Evolutionary conservation across 345 rosid genomes (phyloP), one percentile per base, ranked within the genome.

Genomic region (Eucalyptus cladocalyx): DNA sequence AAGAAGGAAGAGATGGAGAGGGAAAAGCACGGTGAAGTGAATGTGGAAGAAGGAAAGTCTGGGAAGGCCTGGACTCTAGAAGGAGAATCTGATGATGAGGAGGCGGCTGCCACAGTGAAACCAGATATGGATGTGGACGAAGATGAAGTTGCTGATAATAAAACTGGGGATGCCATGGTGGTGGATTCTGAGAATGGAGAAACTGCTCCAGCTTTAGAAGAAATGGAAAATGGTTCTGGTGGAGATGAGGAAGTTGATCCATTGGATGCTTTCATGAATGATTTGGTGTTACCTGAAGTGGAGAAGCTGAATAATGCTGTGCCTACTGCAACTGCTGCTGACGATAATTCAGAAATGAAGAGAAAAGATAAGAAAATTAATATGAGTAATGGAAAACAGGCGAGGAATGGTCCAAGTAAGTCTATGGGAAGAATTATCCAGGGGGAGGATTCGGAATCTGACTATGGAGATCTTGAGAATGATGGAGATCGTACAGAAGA

Each of bases 11-110:
- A 97, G 90, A 87, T 93, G 6, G 97, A 97, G 91, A 92, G 92
- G 89, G 96, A 95, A 89, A 97, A 92, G 89, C 91, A 53, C 7
- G 99, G 96, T 69, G 97, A 94, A 86, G 92, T 53, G 11, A 93
- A 89, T 91, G 92, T 28, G 40, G 93, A 94, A 86, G 96, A 94
- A 93, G 93, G 91, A 53, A 92, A 94, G 92, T 92, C 95, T 56
- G 96, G 97, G 85, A 97, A 94, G 92, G 92, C 94, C 43, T 97
- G 99, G 99, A 97, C 99, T 43, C 97, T 97, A 87, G 99, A 97
- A 54, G 98, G 96, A 88, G 99, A 97, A 92, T 97, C 98, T 53
- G 99, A 97, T 90, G 99, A 97, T 58, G 99, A 97, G 90, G 99
- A 97, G 93, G 93, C 86, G 11, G 93, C 92, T 86, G 87, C 87